Conservation (phyloP, 208 protist species). For the Eutreptiella sp. region DNA sequence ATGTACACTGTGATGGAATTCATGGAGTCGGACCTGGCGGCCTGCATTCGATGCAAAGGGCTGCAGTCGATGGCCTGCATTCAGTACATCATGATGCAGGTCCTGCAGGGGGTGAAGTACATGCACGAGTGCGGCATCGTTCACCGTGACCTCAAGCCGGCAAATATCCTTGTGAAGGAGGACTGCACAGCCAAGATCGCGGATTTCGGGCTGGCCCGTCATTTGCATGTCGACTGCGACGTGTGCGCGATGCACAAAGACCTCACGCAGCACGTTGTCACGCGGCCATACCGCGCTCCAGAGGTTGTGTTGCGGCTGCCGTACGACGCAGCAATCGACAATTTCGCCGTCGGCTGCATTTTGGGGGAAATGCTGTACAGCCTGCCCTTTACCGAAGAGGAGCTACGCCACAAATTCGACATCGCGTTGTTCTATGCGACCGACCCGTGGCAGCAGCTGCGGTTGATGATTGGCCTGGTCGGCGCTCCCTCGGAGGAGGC, state of each 20-base stretch:
- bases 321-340: too few species aligned
- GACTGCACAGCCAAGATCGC: conserved; percentile 70
- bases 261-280: conserved; percentile 1
- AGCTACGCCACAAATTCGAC: too few species aligned
- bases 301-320: conserved; percentile 11
- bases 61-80: conserved; percentile 7
- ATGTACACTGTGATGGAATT: too few species aligned
- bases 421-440: too few species aligned
- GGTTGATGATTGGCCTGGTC: too few species aligned
- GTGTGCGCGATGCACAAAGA: not conserved
- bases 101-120: conserved; percentile 68
- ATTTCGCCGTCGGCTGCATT: too few species aligned
- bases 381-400: too few species aligned
- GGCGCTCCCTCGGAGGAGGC: too few species aligned
- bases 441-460: too few species aligned
- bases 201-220: conserved; percentile 56
- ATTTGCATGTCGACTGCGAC: not conserved
- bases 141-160: conserved; percentile 77
- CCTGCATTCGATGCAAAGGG: too few species aligned
- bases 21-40: too few species aligned
- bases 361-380: too few species aligned
- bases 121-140: conserved; percentile 75
- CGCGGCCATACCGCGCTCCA: not conserved
- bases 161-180: conserved; percentile 79
- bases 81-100: conserved; percentile 45